These are phyloP conservation scores for Kregervanrija pseudodelftensis DNA, from an alignment of 805 yeast species.

Conservation along the genomic window DNA sequence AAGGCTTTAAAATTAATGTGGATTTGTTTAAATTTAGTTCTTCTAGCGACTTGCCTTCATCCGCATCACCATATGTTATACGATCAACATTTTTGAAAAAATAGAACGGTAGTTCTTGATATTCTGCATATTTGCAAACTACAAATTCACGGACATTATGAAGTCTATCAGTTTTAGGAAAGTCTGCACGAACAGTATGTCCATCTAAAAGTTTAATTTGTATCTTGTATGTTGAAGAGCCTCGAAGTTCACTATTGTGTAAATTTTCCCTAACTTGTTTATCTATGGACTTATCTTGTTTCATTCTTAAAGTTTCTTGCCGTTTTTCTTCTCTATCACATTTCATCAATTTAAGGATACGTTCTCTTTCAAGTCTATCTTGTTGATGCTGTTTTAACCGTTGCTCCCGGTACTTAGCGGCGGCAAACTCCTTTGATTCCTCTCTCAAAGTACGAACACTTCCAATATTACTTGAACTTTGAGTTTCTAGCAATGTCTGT, in stretches of 20 bases:
- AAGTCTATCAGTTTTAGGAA: conserved; percentile 39
- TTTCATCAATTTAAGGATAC: conserved; percentile 45
- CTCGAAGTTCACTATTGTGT: conserved; percentile 15
- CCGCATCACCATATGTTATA: conserved; percentile 52
- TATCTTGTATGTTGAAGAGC: conserved; percentile 37
- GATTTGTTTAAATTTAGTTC: conserved; percentile 60
- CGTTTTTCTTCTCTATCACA: conserved; percentile 35
- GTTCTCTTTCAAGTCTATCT: conserved; percentile 44
- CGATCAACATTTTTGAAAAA: conserved; percentile 53
- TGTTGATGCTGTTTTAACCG: conserved; percentile 27
- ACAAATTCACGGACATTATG: conserved; percentile 57
- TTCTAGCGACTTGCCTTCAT: conserved; percentile 48
- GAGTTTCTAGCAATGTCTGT: background rate
- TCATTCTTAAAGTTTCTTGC: conserved; percentile 3
- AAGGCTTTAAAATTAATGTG: conserved; percentile 65
- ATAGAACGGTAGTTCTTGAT: conserved; percentile 40
- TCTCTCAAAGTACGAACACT: conserved; percentile 28
- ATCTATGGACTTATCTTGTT: conserved; percentile 1
- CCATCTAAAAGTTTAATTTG: conserved; percentile 64
- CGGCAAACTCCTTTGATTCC: conserved; percentile 34
- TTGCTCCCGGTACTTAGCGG: conserved; percentile 32
- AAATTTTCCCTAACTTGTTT: conserved; percentile 18
- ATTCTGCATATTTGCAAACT: conserved; percentile 40
- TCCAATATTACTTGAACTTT: conserved; percentile 2
- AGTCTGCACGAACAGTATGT: conserved; percentile 43